Base-by-base conservation (phyloP, 306 rosid genomes). In the Cicer arietinum region DNA sequence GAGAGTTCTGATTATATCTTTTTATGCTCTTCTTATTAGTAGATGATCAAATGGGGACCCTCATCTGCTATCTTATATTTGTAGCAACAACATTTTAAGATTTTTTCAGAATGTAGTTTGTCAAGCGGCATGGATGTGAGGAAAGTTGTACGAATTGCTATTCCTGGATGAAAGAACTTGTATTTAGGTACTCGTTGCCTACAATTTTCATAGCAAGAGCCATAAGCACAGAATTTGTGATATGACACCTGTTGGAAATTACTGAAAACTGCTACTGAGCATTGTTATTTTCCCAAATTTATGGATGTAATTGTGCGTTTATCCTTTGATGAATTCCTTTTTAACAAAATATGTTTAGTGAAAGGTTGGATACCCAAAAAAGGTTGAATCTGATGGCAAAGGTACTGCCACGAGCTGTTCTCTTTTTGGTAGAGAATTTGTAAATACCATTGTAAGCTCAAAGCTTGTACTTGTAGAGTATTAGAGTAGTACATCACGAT, bases 1-100 rank as follows among this genome's bases (percentile, higher is more conserved):
- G 6, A 42, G 79, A 66, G 25, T 65, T 40, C 17, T 56, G 77
- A 54, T 46, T 18, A 44, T 5, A 62, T 42, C 25, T 54, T 8
- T 62, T 63, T 44, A 8, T 79, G 53, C 46, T 69, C 63, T 50
- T 51, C 77, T 73, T 61, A 39, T 76, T 11, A 7, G 54, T 25
- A 14, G 53, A 39, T 7, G 17, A 18, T 58, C 52, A 57, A 40
- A 52, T 44, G 70, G 60, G 77, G 56, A 60, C 42, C 50, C 67
- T 68, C 42, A 60, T 52, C 37, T 8, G 44, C 58, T 42, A 42
- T 74, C 44, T 74, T 37, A 44, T 45, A 47, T 74, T 51, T 48
- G 40, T 79, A 68, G 7, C 60, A 20, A 48, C 67, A 62, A 12
- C 39, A 48, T 37, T 47, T 46, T 70, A 37, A 54, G 61, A 45